phyloP scores from a whole-genome alignment of 2,329 filamentous ascomycete genomes.

The Fusarium euwallaceae region DNA sequence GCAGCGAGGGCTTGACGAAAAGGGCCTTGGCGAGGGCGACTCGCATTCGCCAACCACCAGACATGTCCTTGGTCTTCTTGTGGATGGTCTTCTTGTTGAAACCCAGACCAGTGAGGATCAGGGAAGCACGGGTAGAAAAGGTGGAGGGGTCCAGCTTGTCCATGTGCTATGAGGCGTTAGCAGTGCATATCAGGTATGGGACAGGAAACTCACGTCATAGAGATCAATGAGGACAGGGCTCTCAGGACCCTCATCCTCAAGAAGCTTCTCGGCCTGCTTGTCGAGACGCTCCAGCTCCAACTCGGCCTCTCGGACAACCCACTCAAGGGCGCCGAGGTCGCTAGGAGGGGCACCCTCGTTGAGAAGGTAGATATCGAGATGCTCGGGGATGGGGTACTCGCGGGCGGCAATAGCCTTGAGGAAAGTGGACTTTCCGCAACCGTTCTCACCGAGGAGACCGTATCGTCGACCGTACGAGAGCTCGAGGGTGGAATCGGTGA shows the following conservation, averaged over 20 bases:
- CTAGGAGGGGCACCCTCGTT: conserved; percentile 95
- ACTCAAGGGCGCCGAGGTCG: conserved; percentile 92
- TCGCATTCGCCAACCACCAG: conserved; percentile 99
- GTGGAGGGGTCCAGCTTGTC: conserved; percentile 99
- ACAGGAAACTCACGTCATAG: conserved; percentile 81
- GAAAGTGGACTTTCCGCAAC: conserved; percentile 98
- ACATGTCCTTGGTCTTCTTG: conserved; percentile 99
- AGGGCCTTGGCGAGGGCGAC: conserved; percentile 97
- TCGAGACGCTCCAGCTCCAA: conserved; percentile 92
- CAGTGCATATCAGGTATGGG: conserved; percentile 3
- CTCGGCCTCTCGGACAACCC: conserved; percentile 96
- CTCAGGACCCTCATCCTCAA: conserved; percentile 94
- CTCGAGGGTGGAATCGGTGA: conserved; percentile 94
- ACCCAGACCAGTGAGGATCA: conserved; percentile 97
- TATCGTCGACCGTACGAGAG: conserved; percentile 94
- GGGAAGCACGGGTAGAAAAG: conserved; percentile 93
- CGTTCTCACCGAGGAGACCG: conserved; percentile 97
- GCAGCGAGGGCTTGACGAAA: conserved; percentile 96
- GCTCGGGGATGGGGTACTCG: conserved; percentile 95
- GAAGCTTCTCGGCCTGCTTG: conserved; percentile 86
- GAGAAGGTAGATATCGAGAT: conserved; percentile 97
- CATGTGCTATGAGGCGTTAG: conserved; percentile 77
- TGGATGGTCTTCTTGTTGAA: conserved; percentile 99
- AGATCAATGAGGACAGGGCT: conserved; percentile 91
- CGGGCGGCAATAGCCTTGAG: conserved; percentile 94